A percentile compares a stretch with the other conserved stretches of the same genome.
These are phyloP conservation scores for Pythium dissimile DNA, from an alignment of 352 stramenopile species.

Conservation along the genomic window DNA sequence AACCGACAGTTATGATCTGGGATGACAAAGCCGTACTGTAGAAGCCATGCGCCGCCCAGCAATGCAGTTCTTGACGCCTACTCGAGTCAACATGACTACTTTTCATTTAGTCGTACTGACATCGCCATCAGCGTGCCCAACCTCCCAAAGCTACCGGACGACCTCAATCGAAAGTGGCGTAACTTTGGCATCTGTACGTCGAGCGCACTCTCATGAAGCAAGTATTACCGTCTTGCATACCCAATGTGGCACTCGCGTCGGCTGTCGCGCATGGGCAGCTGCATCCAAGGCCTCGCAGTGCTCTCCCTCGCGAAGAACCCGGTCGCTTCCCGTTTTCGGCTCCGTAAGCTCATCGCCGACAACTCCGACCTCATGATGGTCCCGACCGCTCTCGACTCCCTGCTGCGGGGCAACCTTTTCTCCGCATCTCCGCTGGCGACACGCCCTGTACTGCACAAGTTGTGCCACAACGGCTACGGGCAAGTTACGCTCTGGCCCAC, in stretches of 20 bases:
- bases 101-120: not conserved
- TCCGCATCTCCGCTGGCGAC: slow-evolving; percentile 3
- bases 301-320: slow-evolving; percentile 15
- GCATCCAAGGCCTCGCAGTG: not conserved
- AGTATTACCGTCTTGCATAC: not conserved
- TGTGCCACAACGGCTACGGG: too few relatives aligned
- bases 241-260: not conserved
- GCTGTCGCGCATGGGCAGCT: slow-evolving; percentile 7
- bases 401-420: not conserved
- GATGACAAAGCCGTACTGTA: slow-evolving; percentile 1
- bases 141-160: slow-evolving; percentile 5
- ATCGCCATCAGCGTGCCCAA: slow-evolving; percentile 8
- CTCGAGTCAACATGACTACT: slow-evolving; percentile 5
- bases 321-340: not conserved
- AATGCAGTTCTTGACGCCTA: not conserved
- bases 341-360: slow-evolving; percentile 3
- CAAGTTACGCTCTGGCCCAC: too few relatives aligned
- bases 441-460: not conserved
- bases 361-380: slow-evolving; percentile 6
- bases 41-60: not conserved
- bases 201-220: not conserved
- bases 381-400: not conserved
- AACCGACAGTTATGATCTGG: slow-evolving; percentile 4
- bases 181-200: slow-evolving; percentile 1
- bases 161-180: slow-evolving; percentile 4